Evolutionary conservation across 2,329 filamentous ascomycete species (phyloP).

Genomic region (Cladosporium oxysporum): DNA sequence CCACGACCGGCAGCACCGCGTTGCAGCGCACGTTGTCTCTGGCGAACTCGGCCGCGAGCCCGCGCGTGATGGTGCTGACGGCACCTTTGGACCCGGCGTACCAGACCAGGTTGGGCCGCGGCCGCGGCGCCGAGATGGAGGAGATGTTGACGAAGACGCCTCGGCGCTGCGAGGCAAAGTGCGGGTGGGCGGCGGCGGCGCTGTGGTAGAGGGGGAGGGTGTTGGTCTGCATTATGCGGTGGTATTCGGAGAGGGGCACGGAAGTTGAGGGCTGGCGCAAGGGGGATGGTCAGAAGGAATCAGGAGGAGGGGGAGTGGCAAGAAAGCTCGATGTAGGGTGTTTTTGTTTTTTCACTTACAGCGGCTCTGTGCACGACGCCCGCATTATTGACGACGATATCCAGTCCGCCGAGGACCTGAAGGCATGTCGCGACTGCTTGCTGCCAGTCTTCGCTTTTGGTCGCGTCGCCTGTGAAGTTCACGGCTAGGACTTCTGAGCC

Average conservation of each 20-base stretch:
- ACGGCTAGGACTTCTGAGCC: slow-evolving; percentile 32
- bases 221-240: slow-evolving; percentile 38
- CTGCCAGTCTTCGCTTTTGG: slow-evolving; percentile 30
- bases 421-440: slow-evolving; percentile 31
- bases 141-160: slow-evolving; percentile 36
- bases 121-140: slow-evolving; percentile 30
- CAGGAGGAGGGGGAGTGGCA: background rate
- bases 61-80: slow-evolving; percentile 30
- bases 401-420: slow-evolving; percentile 35
- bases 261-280: slow-evolving; percentile 27
- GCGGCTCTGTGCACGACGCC: slow-evolving; percentile 34
- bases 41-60: slow-evolving; percentile 34
- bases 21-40: slow-evolving; percentile 30
- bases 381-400: slow-evolving; percentile 43
- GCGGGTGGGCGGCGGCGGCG: slow-evolving; percentile 34
- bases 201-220: slow-evolving; percentile 37
- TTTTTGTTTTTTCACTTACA: slow-evolving; percentile 16
- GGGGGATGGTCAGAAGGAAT: too few relatives aligned
- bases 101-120: slow-evolving; percentile 34
- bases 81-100: slow-evolving; percentile 35
- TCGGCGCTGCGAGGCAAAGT: slow-evolving; percentile 30
- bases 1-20: slow-evolving; percentile 32
- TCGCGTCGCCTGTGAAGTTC: slow-evolving; percentile 31
- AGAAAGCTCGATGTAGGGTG: background rate
- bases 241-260: slow-evolving; percentile 36